Conservation (phyloP, 2,329 filamentous ascomycete species). For the Penicillium sp. region DNA sequence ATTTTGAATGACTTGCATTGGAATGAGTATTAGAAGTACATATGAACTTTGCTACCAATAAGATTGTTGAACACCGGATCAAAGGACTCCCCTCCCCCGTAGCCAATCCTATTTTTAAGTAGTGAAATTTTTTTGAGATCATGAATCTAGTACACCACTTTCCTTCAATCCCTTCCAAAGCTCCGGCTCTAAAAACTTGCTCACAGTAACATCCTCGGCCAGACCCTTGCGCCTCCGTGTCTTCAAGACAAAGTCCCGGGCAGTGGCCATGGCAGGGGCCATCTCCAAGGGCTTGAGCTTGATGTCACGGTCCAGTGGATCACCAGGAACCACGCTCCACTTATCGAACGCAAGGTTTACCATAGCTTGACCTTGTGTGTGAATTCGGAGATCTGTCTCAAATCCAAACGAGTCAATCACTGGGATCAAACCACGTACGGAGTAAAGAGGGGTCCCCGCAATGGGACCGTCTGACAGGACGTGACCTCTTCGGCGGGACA, state of each 20-base stretch:
- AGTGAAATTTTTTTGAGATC: constrained; percentile 10
- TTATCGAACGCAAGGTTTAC: constrained; percentile 91
- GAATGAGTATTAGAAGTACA: constrained; percentile 25
- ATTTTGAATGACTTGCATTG: constrained; percentile 10
- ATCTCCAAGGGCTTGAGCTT: constrained; percentile 81
- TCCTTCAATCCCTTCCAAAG: constrained; percentile 85
- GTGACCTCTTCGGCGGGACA: constrained; percentile 84
- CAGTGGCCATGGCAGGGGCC: constrained; percentile 81
- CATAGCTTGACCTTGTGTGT: constrained; percentile 89
- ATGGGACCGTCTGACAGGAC: constrained; percentile 93
- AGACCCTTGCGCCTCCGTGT: constrained; percentile 89
- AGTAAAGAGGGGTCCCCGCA: constrained; percentile 89
- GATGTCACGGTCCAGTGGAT: constrained; percentile 86
- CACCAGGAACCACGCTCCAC: constrained; percentile 93
- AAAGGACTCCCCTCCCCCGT: neutral
- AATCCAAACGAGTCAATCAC: constrained; percentile 98
- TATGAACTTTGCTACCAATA: constrained; percentile 9
- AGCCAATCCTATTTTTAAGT: constrained; percentile 6
- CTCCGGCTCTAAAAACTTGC: constrained; percentile 94
- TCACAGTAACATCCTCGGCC: constrained; percentile 91
- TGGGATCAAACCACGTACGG: constrained; percentile 84
- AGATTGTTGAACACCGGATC: constrained; percentile 15
- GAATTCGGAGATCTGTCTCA: constrained; percentile 93
- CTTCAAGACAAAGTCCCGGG: constrained; percentile 94
- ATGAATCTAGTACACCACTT: constrained; percentile 76